Evolutionary conservation across 139 green algal genomes (phyloP).

Genomic region (Medakamo hakoo): DNA sequence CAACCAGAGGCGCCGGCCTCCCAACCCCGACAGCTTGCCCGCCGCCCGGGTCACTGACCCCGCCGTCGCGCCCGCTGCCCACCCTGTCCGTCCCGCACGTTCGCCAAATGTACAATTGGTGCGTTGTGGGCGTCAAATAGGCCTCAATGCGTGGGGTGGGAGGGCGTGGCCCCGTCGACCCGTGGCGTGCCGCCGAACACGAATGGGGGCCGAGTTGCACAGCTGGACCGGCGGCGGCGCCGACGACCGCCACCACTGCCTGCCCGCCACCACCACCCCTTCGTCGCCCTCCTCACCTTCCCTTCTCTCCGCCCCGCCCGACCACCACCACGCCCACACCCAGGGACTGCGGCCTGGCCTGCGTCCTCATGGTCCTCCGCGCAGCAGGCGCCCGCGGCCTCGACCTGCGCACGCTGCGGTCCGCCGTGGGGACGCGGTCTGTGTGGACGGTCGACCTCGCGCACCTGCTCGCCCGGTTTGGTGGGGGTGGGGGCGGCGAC

Average conservation of each 20-base stretch:
- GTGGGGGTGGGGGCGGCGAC: no score
- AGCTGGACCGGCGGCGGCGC: no score
- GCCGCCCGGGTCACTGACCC: no score
- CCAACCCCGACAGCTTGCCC: no score
- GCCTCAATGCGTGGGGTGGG: not conserved
- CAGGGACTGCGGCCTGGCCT: slow-evolving; percentile 86
- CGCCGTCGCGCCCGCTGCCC: not conserved
- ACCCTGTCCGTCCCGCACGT: slow-evolving; percentile 36
- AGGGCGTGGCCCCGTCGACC: not conserved
- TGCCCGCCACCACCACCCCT: no score
- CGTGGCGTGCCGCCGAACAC: no score
- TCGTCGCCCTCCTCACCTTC: no score
- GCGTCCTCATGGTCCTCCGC: slow-evolving; percentile 69
- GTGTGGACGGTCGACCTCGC: slow-evolving; percentile 89
- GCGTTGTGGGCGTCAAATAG: no score
- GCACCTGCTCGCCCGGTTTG: slow-evolving; percentile 59
- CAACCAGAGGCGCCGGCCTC: no score
- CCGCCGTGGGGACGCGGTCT: slow-evolving; percentile 19
- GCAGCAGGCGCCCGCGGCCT: slow-evolving; percentile 19
- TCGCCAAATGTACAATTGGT: slow-evolving; percentile 43
- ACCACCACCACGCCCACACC: not conserved
- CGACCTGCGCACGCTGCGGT: slow-evolving; percentile 28
- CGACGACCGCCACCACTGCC: no score
- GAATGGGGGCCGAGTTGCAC: not conserved
- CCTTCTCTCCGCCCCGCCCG: not conserved